These are phyloP conservation scores for Ustilaginoidea virens DNA, from an alignment of 2,329 filamentous ascomycete species.

Conservation along the genomic window DNA sequence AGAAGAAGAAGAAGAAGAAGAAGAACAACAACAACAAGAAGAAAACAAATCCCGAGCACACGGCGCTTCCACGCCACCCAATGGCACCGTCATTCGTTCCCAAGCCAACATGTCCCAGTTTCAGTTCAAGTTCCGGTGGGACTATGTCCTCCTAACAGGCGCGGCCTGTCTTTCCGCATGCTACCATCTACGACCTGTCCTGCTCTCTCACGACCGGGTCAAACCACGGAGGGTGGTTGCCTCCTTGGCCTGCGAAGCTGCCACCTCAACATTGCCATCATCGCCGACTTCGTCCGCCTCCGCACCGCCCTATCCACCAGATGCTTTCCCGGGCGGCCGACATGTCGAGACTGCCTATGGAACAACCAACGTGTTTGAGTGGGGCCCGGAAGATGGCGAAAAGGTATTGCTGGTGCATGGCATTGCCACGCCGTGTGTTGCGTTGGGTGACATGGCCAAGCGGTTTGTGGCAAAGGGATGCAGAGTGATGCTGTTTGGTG, in stretches of 20 bases:
- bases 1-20: not conserved
- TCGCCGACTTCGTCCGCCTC: not conserved
- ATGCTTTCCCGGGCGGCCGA: slow-evolving; percentile 52
- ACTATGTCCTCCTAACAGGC: slow-evolving; percentile 6
- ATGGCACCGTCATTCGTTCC: too few relatives aligned
- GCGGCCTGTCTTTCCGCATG: slow-evolving; percentile 21
- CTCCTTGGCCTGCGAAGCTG: slow-evolving; percentile 3
- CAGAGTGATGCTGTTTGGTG: slow-evolving; percentile 65
- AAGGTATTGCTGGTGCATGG: slow-evolving; percentile 68
- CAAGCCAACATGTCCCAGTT: too few relatives aligned
- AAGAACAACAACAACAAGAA: not conserved
- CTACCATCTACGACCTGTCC: slow-evolving; percentile 14
- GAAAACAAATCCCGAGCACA: not conserved
- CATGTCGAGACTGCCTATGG: slow-evolving; percentile 59
- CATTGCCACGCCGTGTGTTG: slow-evolving; percentile 62
- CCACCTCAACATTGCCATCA: not conserved
- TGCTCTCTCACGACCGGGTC: slow-evolving; percentile 6
- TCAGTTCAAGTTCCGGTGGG: slow-evolving; percentile 1
- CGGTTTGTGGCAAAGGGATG: slow-evolving; percentile 50
- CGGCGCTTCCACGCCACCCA: too few relatives aligned
- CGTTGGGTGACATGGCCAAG: slow-evolving; percentile 50
- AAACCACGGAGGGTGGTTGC: slow-evolving; percentile 2
- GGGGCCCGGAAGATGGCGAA: slow-evolving; percentile 54
- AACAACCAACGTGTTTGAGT: slow-evolving; percentile 61
- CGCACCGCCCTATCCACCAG: slow-evolving; percentile 46